Evolutionary conservation across 2,329 filamentous ascomycete species (phyloP).

Genomic region (Cladophialophora carrionii): DNA sequence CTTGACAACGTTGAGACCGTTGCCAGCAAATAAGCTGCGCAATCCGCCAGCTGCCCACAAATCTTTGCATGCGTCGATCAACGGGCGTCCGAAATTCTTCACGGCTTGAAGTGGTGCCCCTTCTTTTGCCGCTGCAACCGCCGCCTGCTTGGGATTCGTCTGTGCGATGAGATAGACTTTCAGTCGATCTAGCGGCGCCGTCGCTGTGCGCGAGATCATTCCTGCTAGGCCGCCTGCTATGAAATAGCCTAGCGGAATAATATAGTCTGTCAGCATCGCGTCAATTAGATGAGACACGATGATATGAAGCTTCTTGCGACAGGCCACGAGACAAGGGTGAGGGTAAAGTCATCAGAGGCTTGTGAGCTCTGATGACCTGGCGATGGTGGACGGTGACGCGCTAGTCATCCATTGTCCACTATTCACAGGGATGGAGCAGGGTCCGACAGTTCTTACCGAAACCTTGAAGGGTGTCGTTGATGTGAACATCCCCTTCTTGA

Average conservation of each 20-base stretch:
- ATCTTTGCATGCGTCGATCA: slow-evolving; percentile 73
- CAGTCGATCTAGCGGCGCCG: slow-evolving; percentile 91
- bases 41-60: slow-evolving; percentile 85
- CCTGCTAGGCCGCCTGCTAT: slow-evolving; percentile 92
- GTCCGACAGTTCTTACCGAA: slow-evolving; percentile 70
- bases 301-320: slow-evolving; percentile 10
- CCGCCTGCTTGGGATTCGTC: slow-evolving; percentile 65
- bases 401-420: slow-evolving; percentile 10
- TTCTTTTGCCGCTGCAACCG: slow-evolving; percentile 68
- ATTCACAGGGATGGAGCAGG: slow-evolving; percentile 6
- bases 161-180: slow-evolving; percentile 98
- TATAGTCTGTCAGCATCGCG: slow-evolving; percentile 64
- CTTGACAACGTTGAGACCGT: slow-evolving; percentile 94
- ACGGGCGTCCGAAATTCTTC: slow-evolving; percentile 68
- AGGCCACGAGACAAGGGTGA: neutral
- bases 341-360: neutral
- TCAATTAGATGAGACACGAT: slow-evolving; percentile 29
- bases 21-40: slow-evolving; percentile 90
- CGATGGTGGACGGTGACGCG: neutral
- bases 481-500: slow-evolving; percentile 88
- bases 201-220: slow-evolving; percentile 91
- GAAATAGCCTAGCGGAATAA: slow-evolving; percentile 95
- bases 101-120: slow-evolving; percentile 68
- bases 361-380: neutral
- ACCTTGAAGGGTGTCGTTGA: slow-evolving; percentile 89